Evolutionary conservation across 2,329 filamentous ascomycete genomes (phyloP).

Genomic region (Aspergillus fischeri): DNA sequence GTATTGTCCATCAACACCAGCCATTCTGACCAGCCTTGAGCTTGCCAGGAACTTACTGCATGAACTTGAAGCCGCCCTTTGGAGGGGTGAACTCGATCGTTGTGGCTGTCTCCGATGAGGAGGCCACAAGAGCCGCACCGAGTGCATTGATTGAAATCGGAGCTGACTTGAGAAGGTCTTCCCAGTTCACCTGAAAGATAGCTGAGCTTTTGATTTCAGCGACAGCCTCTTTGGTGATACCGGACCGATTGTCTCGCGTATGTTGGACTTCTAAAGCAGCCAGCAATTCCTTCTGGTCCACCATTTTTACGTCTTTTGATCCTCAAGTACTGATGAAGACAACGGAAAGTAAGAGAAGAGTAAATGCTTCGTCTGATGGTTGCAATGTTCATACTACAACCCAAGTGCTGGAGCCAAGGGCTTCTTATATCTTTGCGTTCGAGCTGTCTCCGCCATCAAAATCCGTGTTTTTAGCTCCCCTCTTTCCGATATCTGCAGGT

Average conservation of each 20-base stretch:
- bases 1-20: neutral
- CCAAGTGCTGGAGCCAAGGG: too few relatives aligned
- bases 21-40: neutral
- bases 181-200: neutral
- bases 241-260: neutral
- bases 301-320: neutral
- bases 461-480: too few relatives aligned
- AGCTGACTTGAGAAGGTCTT: neutral
- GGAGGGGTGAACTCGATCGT: neutral
- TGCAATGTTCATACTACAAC: too few relatives aligned
- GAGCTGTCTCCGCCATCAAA: too few relatives aligned
- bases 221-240: neutral
- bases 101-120: neutral
- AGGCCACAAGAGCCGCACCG: neutral
- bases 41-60: neutral
- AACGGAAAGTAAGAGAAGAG: too few relatives aligned
- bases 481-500: too few relatives aligned
- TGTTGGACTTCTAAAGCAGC: neutral
- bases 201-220: neutral
- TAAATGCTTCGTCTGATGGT: too few relatives aligned
- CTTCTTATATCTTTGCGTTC: too few relatives aligned
- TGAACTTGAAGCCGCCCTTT: neutral
- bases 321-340: too few relatives aligned
- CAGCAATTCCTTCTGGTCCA: neutral
- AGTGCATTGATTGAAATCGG: neutral